A percentile compares a stretch with the other conserved stretches of the same genome.
Conservation (phyloP, 2,329 filamentous ascomycete species). For the Fusarium tanahbumbuense region DNA sequence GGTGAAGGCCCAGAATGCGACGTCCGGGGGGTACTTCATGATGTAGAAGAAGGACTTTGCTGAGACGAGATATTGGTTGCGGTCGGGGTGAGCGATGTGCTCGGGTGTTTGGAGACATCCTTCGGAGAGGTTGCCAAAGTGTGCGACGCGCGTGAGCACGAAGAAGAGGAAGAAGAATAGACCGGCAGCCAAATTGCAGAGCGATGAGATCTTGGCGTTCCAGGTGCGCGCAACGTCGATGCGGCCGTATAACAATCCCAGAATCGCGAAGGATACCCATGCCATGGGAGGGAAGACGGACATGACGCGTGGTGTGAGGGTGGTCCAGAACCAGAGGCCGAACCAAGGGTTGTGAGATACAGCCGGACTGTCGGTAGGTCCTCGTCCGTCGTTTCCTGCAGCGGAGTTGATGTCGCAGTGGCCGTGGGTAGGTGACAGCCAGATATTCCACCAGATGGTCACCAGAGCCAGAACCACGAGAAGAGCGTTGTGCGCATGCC, state of each 20-base stretch:
- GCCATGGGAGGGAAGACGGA: slow-evolving; percentile 59
- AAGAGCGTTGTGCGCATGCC: slow-evolving; percentile 55
- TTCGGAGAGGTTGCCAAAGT: slow-evolving; percentile 58
- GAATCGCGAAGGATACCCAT: slow-evolving; percentile 59
- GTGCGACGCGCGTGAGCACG: slow-evolving; percentile 55
- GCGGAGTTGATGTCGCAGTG: slow-evolving; percentile 47
- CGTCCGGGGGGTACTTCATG: slow-evolving; percentile 60
- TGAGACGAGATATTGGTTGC: slow-evolving; percentile 58
- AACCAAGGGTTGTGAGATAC: slow-evolving; percentile 44
- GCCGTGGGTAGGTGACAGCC: slow-evolving; percentile 56
- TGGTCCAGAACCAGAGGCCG: slow-evolving; percentile 57
- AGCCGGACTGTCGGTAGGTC: slow-evolving; percentile 7
- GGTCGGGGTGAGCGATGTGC: slow-evolving; percentile 45
- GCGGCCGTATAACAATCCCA: slow-evolving; percentile 58
- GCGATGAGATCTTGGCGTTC: slow-evolving; percentile 42
- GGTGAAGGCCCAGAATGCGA: slow-evolving; percentile 58
- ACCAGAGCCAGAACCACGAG: slow-evolving; percentile 51
- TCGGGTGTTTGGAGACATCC: slow-evolving; percentile 56
- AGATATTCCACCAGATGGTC: slow-evolving; percentile 61
- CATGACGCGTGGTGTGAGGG: slow-evolving; percentile 47
- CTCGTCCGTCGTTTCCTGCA: not conserved
- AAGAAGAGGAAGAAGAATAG: slow-evolving; percentile 54
- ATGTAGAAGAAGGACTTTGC: slow-evolving; percentile 59
- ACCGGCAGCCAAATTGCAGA: slow-evolving; percentile 47
- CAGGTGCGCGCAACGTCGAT: slow-evolving; percentile 51